phyloP scores from a whole-genome alignment of 768 basidiomycete species.

The Suillus fuscotomentosus region DNA sequence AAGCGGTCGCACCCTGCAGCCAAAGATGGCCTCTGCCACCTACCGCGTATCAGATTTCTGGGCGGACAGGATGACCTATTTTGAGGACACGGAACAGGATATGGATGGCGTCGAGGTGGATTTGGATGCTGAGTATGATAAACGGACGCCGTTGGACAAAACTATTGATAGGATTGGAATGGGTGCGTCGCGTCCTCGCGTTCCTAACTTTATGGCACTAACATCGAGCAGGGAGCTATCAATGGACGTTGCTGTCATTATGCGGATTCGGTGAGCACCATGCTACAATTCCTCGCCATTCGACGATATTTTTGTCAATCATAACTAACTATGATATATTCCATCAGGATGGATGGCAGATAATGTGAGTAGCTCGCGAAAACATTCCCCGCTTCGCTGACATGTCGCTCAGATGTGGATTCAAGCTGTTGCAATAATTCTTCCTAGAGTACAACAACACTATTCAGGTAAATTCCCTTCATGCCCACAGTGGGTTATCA shows the following conservation, averaged over 20 bases:
- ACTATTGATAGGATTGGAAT: constrained; percentile 92
- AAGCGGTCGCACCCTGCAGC: not conserved
- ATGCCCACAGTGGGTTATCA: constrained; percentile 9
- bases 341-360: constrained; percentile 87
- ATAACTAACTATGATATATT: constrained; percentile 5
- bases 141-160: constrained; percentile 67
- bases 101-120: constrained; percentile 28
- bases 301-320: not conserved
- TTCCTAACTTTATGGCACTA: not conserved
- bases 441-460: constrained; percentile 95
- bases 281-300: not conserved
- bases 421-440: constrained; percentile 85
- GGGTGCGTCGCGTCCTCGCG: constrained; percentile 43
- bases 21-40: constrained; percentile 38
- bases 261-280: constrained; percentile 80
- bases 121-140: constrained; percentile 34
- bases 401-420: constrained; percentile 78
- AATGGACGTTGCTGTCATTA: constrained; percentile 77
- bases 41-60: constrained; percentile 52
- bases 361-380: constrained; percentile 55
- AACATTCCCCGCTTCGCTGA: constrained; percentile 21
- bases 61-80: constrained; percentile 41
- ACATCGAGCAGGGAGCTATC: constrained; percentile 57
- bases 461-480: constrained; percentile 56
- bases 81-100: constrained; percentile 37